Conservation (phyloP, 805 yeast genomes). For the Candida chilensis region DNA sequence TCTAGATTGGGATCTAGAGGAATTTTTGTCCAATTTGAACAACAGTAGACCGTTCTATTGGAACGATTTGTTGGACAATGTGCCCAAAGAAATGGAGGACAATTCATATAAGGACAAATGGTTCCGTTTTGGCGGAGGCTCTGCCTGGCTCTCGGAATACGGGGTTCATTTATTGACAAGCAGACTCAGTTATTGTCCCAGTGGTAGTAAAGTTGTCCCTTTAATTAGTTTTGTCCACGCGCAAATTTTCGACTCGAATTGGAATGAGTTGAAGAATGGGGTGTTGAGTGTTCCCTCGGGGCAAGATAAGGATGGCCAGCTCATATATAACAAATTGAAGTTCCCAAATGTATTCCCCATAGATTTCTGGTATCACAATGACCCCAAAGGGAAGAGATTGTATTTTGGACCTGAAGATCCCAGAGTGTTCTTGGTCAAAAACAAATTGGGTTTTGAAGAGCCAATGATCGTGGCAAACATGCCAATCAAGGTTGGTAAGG, state of each 20-base stretch:
- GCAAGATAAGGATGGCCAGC: too few relatives aligned
- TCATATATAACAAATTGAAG: constrained; percentile 3
- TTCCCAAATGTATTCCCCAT: constrained; percentile 7
- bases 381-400: constrained; percentile 7
- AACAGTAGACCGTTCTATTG: too few relatives aligned
- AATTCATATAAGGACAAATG: too few relatives aligned
- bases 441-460: constrained; percentile 15
- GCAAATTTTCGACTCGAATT: constrained; percentile 6
- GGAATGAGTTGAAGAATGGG: constrained; percentile 6
- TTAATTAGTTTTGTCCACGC: constrained; percentile 5
- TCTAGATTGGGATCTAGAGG: too few relatives aligned
- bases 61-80: too few relatives aligned
- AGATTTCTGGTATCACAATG: constrained; percentile 5
- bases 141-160: constrained; percentile 42
- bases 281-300: too few relatives aligned
- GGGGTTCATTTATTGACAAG: constrained; percentile 39
- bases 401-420: constrained; percentile 25
- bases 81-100: too few relatives aligned
- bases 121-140: constrained; percentile 39
- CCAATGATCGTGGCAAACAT: constrained; percentile 17
- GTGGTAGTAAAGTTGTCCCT: too few relatives aligned
- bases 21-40: too few relatives aligned
- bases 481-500: too few relatives aligned
- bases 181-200: constrained; percentile 30
- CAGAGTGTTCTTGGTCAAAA: constrained; percentile 11